A percentile compares a stretch with the other conserved stretches of the same genome.
Conservation (phyloP, 2,329 filamentous ascomycete genomes). For the Diaporthe destruens region DNA sequence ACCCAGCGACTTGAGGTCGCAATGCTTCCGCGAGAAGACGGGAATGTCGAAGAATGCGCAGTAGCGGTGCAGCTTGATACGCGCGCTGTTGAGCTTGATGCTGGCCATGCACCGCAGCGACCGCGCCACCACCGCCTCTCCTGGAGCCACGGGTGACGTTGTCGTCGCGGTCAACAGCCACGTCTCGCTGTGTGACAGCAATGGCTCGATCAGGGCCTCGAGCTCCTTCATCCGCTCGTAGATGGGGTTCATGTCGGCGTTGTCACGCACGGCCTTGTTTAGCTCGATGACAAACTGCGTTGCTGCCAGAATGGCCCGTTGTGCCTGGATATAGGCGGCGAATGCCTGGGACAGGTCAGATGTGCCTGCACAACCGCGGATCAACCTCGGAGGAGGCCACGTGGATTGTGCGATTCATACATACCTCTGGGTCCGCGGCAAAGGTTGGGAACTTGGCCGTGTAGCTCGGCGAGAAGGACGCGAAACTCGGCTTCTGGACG, state of each 20-base stretch:
- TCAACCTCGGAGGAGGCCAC: neutral
- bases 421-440: constrained; percentile 56
- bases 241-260: constrained; percentile 55
- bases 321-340: constrained; percentile 58
- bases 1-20: constrained; percentile 57
- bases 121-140: constrained; percentile 57
- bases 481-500: constrained; percentile 57
- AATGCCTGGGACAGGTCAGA: constrained; percentile 52
- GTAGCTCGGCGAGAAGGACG: constrained; percentile 58
- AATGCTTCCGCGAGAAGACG: constrained; percentile 62
- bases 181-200: constrained; percentile 52
- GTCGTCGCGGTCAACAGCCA: constrained; percentile 52
- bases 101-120: constrained; percentile 60
- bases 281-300: constrained; percentile 63
- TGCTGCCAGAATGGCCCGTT: constrained; percentile 60
- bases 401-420: constrained; percentile 44
- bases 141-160: constrained; percentile 53
- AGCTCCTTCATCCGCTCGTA: constrained; percentile 57
- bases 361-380: neutral
- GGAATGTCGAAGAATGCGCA: constrained; percentile 64
- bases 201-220: constrained; percentile 54
- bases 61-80: constrained; percentile 65
- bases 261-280: constrained; percentile 53
- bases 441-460: constrained; percentile 58
- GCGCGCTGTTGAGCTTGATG: constrained; percentile 65